A percentile compares a stretch with the other conserved stretches of the same genome.
phyloP scores from a whole-genome alignment of 2,329 filamentous ascomycete genomes.

The Penicillium sp. region DNA sequence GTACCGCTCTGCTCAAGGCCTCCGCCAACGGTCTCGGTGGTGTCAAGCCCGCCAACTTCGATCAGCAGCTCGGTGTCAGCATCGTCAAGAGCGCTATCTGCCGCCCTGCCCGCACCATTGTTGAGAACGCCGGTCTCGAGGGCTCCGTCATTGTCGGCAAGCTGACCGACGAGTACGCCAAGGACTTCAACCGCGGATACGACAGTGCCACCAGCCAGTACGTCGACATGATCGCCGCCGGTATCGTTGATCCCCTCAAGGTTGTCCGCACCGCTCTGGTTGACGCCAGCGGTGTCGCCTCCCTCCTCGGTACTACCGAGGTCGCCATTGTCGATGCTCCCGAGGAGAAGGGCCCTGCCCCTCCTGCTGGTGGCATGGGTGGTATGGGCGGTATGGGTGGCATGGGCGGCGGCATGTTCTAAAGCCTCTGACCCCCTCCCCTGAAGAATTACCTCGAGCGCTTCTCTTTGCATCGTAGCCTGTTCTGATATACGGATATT shows the following conservation, averaged over 20 bases:
- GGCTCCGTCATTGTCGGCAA: constrained; percentile 96
- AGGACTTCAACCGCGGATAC: constrained; percentile 97
- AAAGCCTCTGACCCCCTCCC: constrained; percentile 33
- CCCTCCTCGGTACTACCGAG: constrained; percentile 94
- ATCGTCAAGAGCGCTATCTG: constrained; percentile 99
- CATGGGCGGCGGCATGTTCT: constrained; percentile 66
- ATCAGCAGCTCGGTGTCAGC: constrained; percentile 96
- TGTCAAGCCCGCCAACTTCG: constrained; percentile 91
- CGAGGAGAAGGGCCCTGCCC: constrained; percentile 76
- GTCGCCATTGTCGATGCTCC: constrained; percentile 95
- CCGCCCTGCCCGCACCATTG: constrained; percentile 87
- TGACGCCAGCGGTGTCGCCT: constrained; percentile 94
- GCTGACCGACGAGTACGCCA: constrained; percentile 87
- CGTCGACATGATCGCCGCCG: constrained; percentile 94
- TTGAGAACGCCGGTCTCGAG: constrained; percentile 96
- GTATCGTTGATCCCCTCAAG: constrained; percentile 99
- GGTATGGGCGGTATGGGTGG: constrained; percentile 62
- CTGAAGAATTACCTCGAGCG: constrained; percentile 30
- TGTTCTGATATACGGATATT: constrained; percentile 27
- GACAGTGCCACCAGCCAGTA: constrained; percentile 97
- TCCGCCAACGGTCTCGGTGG: constrained; percentile 80
- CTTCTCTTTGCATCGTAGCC: constrained; percentile 37
- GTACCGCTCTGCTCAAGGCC: constrained; percentile 96
- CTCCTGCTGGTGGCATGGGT: constrained; percentile 50
- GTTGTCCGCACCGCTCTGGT: constrained; percentile 94